Conservation (phyloP, 1,284 basidiomycete species). For the Bondarzewia mesenterica region DNA sequence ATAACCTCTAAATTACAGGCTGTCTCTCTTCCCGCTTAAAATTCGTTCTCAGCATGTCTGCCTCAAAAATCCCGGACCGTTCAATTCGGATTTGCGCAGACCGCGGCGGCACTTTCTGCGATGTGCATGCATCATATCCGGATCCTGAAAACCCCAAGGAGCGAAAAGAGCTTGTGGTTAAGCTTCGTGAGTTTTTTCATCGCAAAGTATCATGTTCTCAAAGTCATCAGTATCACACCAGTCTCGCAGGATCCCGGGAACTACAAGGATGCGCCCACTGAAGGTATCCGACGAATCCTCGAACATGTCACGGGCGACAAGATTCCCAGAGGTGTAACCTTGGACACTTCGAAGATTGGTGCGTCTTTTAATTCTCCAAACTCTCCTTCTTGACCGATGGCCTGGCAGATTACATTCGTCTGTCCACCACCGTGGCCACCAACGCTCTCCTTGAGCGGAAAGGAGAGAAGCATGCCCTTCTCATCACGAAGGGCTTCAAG, state of each 20-base stretch:
- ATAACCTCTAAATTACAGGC: too few relatives aligned
- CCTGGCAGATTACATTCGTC: constrained; percentile 74
- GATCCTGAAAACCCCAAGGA: constrained; percentile 52
- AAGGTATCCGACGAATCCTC: constrained; percentile 88
- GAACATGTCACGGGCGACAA: constrained; percentile 66
- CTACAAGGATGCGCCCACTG: constrained; percentile 90
- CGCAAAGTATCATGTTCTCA: background rate
- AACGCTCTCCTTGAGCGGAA: constrained; percentile 94
- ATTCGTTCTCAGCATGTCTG: too few relatives aligned
- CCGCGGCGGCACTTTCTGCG: constrained; percentile 75
- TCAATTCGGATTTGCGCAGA: constrained; percentile 50
- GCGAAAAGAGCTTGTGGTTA: constrained; percentile 71
- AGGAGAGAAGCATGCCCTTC: constrained; percentile 83
- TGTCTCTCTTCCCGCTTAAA: too few relatives aligned
- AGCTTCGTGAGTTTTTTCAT: constrained; percentile 51
- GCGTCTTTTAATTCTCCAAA: constrained; percentile 9
- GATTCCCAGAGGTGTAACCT: constrained; percentile 58
- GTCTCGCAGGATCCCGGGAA: constrained; percentile 84
- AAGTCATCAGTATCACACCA: constrained; percentile 19
- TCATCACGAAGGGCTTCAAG: constrained; percentile 90
- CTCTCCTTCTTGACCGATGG: background rate
- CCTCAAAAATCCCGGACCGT: constrained; percentile 59
- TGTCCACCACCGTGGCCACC: constrained; percentile 94
- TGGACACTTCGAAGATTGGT: constrained; percentile 84
- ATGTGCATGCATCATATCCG: constrained; percentile 77